Percentiles rank a stretch among this genome's conserved stretches.
These are phyloP conservation scores for Sclerotiophoma versabilis DNA, from an alignment of 2,329 filamentous ascomycete genomes.

Conservation along the genomic window DNA sequence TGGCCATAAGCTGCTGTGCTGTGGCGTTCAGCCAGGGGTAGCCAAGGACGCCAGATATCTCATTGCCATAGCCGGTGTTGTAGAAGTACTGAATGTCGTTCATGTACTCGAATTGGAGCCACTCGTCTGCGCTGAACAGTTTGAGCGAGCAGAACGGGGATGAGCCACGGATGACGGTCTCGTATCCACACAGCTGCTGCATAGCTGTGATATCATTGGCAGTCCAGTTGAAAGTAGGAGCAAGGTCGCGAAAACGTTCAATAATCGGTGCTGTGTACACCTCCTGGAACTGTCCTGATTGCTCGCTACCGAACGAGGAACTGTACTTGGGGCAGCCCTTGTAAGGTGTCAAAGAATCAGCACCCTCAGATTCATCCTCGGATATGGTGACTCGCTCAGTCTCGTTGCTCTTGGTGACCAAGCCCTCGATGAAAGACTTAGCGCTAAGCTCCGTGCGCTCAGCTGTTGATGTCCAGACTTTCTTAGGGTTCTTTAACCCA, in stretches of 20 bases:
- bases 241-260: slow-evolving; percentile 62
- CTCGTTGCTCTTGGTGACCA: slow-evolving; percentile 60
- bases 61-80: slow-evolving; percentile 70
- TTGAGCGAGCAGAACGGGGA: slow-evolving; percentile 68
- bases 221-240: slow-evolving; percentile 68
- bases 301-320: slow-evolving; percentile 62
- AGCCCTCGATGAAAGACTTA: slow-evolving; percentile 63
- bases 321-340: slow-evolving; percentile 70
- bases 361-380: slow-evolving; percentile 65
- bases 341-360: slow-evolving; percentile 69
- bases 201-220: slow-evolving; percentile 67
- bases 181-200: slow-evolving; percentile 71
- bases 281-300: slow-evolving; percentile 59
- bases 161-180: slow-evolving; percentile 67
- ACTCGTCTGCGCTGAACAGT: slow-evolving; percentile 67
- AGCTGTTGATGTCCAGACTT: slow-evolving; percentile 69
- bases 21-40: slow-evolving; percentile 73
- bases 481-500: slow-evolving; percentile 59
- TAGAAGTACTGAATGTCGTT: slow-evolving; percentile 70
- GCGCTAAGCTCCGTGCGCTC: slow-evolving; percentile 68
- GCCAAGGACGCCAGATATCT: slow-evolving; percentile 64
- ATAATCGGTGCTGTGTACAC: slow-evolving; percentile 68
- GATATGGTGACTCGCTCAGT: slow-evolving; percentile 64
- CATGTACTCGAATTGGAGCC: slow-evolving; percentile 71
- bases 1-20: slow-evolving; percentile 58